Percentiles rank a stretch among this genome's conserved stretches.
These are phyloP conservation scores for Plasmodium inui DNA, from an alignment of 169 alveolate species.

Conservation along the genomic window DNA sequence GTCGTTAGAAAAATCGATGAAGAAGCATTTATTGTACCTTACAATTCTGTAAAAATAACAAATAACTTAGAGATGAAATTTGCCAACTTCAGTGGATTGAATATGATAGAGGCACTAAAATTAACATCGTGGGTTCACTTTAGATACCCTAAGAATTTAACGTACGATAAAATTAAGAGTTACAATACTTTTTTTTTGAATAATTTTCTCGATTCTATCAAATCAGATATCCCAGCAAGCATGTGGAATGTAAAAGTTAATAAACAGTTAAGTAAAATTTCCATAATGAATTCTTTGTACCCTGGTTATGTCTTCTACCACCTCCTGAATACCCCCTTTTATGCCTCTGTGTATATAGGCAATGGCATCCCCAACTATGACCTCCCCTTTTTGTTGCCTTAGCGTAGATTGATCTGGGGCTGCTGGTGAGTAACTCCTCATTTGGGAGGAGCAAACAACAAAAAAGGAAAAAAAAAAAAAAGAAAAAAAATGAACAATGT, in stretches of 20 bases:
- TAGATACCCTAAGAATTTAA: slow-evolving; percentile 64
- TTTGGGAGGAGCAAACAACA: not conserved
- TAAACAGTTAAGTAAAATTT: slow-evolving; percentile 49
- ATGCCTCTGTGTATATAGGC: slow-evolving; percentile 63
- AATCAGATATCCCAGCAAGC: slow-evolving; percentile 43
- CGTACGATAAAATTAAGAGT: slow-evolving; percentile 60
- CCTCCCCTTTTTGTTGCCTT: slow-evolving; percentile 62
- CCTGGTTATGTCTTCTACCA: slow-evolving; percentile 65
- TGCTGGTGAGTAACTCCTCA: not conserved
- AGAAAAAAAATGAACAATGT: not conserved
- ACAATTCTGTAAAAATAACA: slow-evolving; percentile 52
- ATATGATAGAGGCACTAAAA: slow-evolving; percentile 60
- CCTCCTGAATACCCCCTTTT: slow-evolving; percentile 54
- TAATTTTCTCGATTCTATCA: slow-evolving; percentile 62
- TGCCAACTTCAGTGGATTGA: slow-evolving; percentile 42
- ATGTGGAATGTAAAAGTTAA: slow-evolving; percentile 63
- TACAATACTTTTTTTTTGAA: slow-evolving; percentile 53
- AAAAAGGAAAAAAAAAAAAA: not conserved
- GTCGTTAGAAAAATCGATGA: slow-evolving; percentile 33
- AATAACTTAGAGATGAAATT: slow-evolving; percentile 60
- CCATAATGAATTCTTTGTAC: slow-evolving; percentile 31
- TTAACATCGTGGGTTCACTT: slow-evolving; percentile 74
- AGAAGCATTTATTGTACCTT: slow-evolving; percentile 60
- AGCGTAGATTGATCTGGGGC: not conserved
- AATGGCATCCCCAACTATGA: slow-evolving; percentile 47